Percentiles rank a stretch among this genome's conserved stretches.
These are phyloP conservation scores for Starmerella floricola DNA, from an alignment of 805 yeast genomes.

Conservation along the genomic window DNA sequence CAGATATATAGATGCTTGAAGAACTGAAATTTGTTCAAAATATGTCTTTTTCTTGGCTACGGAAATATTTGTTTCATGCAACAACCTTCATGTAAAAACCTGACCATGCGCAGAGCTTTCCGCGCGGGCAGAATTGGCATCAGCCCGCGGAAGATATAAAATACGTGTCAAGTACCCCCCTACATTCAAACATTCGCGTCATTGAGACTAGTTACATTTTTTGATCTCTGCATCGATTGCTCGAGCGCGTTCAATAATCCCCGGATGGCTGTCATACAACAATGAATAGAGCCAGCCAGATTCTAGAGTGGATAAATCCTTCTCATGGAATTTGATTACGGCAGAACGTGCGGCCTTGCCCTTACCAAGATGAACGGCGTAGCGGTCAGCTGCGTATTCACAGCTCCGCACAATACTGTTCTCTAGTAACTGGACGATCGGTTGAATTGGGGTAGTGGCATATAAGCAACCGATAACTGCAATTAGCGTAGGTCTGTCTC, in stretches of 20 bases:
- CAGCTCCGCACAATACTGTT: conserved; percentile 67
- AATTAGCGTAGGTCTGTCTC: conserved; percentile 57
- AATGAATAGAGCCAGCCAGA: conserved; percentile 84
- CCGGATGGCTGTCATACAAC: conserved; percentile 84
- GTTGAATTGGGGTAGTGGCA: conserved; percentile 61
- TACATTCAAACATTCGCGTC: too few species aligned
- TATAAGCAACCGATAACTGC: conserved; percentile 75
- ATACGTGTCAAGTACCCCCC: too few species aligned
- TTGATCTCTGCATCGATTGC: conserved; percentile 41
- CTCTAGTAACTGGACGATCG: conserved; percentile 48
- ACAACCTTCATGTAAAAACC: too few species aligned
- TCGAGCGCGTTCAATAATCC: conserved; percentile 70
- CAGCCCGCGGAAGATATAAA: too few species aligned
- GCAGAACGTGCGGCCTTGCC: conserved; percentile 55
- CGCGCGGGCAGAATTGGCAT: too few species aligned
- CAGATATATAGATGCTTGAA: too few species aligned
- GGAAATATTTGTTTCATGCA: too few species aligned
- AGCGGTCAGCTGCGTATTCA: conserved; percentile 86
- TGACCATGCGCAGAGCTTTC: too few species aligned
- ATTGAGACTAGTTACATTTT: too few species aligned
- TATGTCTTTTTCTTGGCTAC: too few species aligned
- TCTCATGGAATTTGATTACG: conserved; percentile 60
- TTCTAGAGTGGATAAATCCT: conserved; percentile 70
- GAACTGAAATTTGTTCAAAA: too few species aligned
- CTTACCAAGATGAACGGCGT: conserved; percentile 65